A percentile compares a stretch with the other conserved stretches of the same genome.
These are phyloP conservation scores for Eucalyptus virginea DNA, from an alignment of 345 rosid genomes.

Conservation along the genomic window DNA sequence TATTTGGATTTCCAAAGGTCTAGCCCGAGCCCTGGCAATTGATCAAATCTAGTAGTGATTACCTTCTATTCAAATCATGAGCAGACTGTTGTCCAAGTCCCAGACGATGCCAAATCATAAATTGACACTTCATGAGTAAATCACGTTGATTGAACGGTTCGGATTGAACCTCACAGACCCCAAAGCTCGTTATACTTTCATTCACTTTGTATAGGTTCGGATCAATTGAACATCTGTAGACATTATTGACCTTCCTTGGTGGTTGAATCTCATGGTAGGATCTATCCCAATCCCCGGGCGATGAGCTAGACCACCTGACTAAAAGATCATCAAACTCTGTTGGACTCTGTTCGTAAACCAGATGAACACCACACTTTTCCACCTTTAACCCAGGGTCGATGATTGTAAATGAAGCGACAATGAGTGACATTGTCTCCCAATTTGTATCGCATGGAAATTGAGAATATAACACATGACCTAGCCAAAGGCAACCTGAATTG, in stretches of 20 bases:
- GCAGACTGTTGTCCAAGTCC: rapidly evolving
- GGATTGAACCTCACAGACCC: too few relatives aligned
- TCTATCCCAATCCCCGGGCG: background rate
- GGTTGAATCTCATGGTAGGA: background rate
- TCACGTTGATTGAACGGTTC: rapidly evolving
- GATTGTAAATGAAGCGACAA: background rate
- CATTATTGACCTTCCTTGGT: rapidly evolving
- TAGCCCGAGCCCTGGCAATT: too few relatives aligned
- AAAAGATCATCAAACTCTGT: too few relatives aligned
- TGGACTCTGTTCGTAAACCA: rapidly evolving
- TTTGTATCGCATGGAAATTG: background rate
- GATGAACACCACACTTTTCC: background rate
- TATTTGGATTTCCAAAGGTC: too few relatives aligned
- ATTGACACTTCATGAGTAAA: too few relatives aligned
- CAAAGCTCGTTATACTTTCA: too few relatives aligned
- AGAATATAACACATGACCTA: background rate
- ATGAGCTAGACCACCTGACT: background rate
- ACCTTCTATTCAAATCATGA: too few relatives aligned
- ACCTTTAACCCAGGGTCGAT: background rate
- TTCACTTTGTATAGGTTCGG: rapidly evolving
- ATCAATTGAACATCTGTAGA: rapidly evolving
- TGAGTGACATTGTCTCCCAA: background rate
- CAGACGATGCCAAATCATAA: rapidly evolving
- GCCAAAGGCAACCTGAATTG: background rate
- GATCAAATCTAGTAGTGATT: too few relatives aligned